Evolutionary conservation across 164 flowering plant genomes (phyloP), one percentile per base, ranked within the genome.

Genomic region (Vitis riparia): DNA sequence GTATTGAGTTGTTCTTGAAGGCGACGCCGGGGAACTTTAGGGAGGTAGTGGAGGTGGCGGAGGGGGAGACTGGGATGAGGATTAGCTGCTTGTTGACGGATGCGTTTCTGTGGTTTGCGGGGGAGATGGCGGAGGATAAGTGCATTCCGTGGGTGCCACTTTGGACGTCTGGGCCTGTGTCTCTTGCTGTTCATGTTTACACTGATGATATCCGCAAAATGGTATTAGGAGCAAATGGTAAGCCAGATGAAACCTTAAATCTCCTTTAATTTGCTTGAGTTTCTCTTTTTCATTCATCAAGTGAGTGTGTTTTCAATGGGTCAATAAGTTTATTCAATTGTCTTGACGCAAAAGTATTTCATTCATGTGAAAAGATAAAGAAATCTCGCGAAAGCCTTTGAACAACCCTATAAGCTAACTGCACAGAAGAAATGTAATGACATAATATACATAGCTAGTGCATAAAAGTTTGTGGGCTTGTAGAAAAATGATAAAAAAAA

Each of bases 91-190:
- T 87, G 12, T 5, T 85, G 2, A 66, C 73, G 6, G 87, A 83
- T 27, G 78, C 81, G 11, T 84, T 87, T 17, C 50, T 77, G n/a
- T 76, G 78, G 78, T 83, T 81, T 29, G 75, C 61, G 2, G 79
- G 69, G 0, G 79, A 76, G 9, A 50, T 85, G 66, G 91, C 91
- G 1, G 78, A 68, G 67, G 77, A 81, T 29, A 47, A 73, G 73
- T 47, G 62, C 0, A 85, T 85, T 3, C 84, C 85, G 0, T 87
- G 86, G 91, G 62, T 85, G 2, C 60, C 86, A 1, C 27, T 83
- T 8, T 87, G 84, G 87, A 69, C 82, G 1, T 64, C 75, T 0
- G 85, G 78, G 0, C 73, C 84, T 11, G 59, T 62, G 15, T 49
- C 83, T 2, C 58, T 85, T 3, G 55, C 79, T 13, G 19, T 67